Evolutionary conservation across 106 monocot genomes (phyloP), one percentile per base, ranked within the genome.

Genomic region (Dioscorea dumetorum): DNA sequence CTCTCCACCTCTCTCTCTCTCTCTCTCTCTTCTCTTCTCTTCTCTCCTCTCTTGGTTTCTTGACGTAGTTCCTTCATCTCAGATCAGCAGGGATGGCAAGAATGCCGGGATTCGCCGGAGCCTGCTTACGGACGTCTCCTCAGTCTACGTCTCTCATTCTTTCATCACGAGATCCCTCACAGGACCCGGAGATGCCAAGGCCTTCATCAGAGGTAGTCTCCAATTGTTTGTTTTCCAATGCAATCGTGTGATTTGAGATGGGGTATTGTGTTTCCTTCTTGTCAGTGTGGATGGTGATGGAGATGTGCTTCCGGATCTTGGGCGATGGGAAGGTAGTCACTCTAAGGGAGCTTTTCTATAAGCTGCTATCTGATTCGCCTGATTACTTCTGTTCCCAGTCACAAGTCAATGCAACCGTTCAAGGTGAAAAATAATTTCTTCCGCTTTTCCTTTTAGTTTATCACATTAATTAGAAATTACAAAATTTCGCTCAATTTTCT

Each of bases 211-310:
- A 87, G 88, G 97, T 92, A 59, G 0, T 33, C 19, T 63, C 4
- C 33, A 13, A 63, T 63, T 16, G 28, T 63, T 63, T 3, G 3
- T 63, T 2, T 28, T 60, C 22, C 3, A 60, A 60, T 22, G 60
- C 1, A 5, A 61, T 14, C 1, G 22, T 3, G 63, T 18, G 17
- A 64, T 64, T 32, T 33, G 18, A 64, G 16, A 14, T 33, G 63
- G 34, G 33, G 1, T 64, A 1, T 67, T 58, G 20, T n/a, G 49
- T 61, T 71, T 63, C 48, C 20, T 52, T 54, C 73, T 5, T 19
- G 48, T 28, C 62, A 97, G 97, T 97, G 20, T 97, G 97, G 97
- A 89, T 89, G 65, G 92, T 92, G 49, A 90, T 97, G 92, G 81
- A 84, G 62, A 49, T 82, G 51, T 97, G 97, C 50, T 85, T 74